phyloP scores from a whole-genome alignment of 768 basidiomycete genomes.

The Mycena albidolilacea region DNA sequence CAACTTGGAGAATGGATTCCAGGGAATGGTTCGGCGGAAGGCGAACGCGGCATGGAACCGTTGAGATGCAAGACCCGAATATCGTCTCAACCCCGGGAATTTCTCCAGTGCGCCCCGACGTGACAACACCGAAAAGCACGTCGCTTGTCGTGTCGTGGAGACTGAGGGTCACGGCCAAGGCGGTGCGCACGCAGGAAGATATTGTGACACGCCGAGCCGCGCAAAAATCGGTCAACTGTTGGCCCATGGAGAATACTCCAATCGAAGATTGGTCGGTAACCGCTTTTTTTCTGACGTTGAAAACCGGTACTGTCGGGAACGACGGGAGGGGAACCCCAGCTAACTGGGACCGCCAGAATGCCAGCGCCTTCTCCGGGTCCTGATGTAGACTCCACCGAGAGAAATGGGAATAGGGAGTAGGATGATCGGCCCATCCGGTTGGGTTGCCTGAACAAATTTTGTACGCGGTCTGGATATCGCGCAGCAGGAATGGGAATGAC shows the following conservation, averaged over 20 bases:
- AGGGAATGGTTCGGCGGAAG: not conserved
- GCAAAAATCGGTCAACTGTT: constrained; percentile 6
- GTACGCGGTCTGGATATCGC: constrained; percentile 5
- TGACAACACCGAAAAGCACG: constrained; percentile 16
- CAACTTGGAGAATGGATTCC: constrained; percentile 8
- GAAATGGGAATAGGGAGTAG: constrained; percentile 17
- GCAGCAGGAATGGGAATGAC: not conserved
- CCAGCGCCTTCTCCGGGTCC: not conserved
- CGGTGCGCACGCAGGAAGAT: constrained; percentile 11
- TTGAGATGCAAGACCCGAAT: constrained; percentile 20
- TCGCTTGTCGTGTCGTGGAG: constrained; percentile 8
- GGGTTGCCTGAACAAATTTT: not conserved
- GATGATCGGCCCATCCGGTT: not conserved
- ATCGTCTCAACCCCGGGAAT: constrained; percentile 11
- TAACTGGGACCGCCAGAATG: constrained; percentile 11
- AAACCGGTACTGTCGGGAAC: constrained; percentile 2
- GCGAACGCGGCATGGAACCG: constrained; percentile 15
- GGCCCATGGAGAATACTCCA: not conserved
- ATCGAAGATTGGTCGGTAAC: constrained; percentile 15
- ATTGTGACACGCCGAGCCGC: constrained; percentile 8
- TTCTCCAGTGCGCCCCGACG: constrained; percentile 20
- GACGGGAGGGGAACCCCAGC: not conserved
- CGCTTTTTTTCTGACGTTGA: constrained; percentile 14
- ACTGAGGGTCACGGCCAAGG: constrained; percentile 12
- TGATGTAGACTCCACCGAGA: constrained; percentile 12